Base-by-base conservation (phyloP, 1,139 yeast genomes). In the Magnusiomyces paraingens region DNA sequence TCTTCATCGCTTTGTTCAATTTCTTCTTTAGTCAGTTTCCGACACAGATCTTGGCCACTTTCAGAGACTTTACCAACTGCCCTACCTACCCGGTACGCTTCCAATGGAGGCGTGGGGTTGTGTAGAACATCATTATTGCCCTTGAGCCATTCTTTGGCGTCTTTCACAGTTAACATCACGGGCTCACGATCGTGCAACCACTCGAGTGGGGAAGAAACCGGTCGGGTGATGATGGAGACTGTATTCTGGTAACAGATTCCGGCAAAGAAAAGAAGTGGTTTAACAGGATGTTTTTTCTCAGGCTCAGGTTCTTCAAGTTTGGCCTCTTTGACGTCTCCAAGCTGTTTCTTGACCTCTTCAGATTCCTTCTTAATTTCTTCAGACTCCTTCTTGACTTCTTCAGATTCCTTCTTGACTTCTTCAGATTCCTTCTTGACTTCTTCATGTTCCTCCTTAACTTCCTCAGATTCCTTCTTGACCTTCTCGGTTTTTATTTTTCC, bases 131-230 rank as follows among this genome's bases (percentile, higher is more conserved):
- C 15, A 59, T 62, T 0, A 69, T 64, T 0, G 82, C 41, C 79
- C 57, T 80, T 71, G 47, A 88, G 66, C 96, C 96, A 88, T 5
- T 67, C 65, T 14, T 75, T 66, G 80, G 91, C 83, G 36, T 38
- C 39, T 2, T 40, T 40, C 12, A 18, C 36, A 6, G 43, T 29
- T 32, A 52, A 6, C 49, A 52, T 52, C 1, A 86, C 73, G 0
- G 97, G 97, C 79, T 87, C 88, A 29, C 97, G 73, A 1, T 72
- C 67, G 65, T 90, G 97, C 3, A 90, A 69, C 88, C 91, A 85
- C 45, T 74, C 70, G 55, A 89, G 62, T 10, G 55, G 53, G 55
- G 78, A 78, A 40, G 76, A 68, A 0, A 95, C 93, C 0, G 81
- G 79, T 0, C 85, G 85, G 0, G 97, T 90, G 2, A 88, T 74